A percentile compares a stretch with the other conserved stretches of the same genome.
These are phyloP conservation scores for Glycine soja DNA, from an alignment of 306 rosid species.

Conservation along the genomic window DNA sequence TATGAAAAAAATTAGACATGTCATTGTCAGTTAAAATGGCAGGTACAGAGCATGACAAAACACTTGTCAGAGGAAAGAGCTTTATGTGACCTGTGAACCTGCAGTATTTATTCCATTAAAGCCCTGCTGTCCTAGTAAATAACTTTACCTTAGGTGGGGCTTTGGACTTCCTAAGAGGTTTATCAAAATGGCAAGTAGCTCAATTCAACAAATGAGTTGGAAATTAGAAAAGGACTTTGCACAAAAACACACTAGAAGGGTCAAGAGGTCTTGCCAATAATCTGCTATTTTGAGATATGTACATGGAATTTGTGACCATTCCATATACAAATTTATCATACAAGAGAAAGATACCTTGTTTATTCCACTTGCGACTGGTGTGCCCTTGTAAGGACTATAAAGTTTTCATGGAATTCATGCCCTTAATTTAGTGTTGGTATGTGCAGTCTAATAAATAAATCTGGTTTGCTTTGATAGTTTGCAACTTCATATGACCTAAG, in stretches of 20 bases:
- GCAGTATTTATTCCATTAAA: conserved; percentile 22
- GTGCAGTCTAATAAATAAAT: conserved; percentile 8
- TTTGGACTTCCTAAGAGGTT: conserved; percentile 28
- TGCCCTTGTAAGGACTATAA: not conserved
- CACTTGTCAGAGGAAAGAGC: conserved; percentile 17
- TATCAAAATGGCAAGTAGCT: not conserved
- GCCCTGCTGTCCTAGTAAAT: conserved; percentile 13
- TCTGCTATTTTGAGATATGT: conserved; percentile 14
- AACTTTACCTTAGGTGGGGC: not conserved
- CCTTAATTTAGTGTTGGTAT: conserved; percentile 19
- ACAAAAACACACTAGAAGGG: conserved; percentile 17
- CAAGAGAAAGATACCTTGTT: not conserved
- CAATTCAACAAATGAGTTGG: not conserved
- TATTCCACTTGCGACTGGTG: conserved; percentile 5
- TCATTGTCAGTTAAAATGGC: too few relatives aligned
- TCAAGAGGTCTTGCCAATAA: conserved; percentile 20
- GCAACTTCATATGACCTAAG: not conserved
- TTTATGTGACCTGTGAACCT: conserved; percentile 17
- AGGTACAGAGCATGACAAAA: not conserved
- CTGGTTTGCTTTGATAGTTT: conserved; percentile 20
- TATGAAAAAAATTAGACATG: too few relatives aligned
- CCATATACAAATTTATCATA: conserved; percentile 28
- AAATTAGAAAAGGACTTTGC: conserved; percentile 23
- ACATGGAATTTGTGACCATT: conserved; percentile 10
- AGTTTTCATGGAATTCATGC: conserved; percentile 16